Evolutionary conservation across 2,329 filamentous ascomycete genomes (phyloP).

Genomic region (Diaporthe caulivora): DNA sequence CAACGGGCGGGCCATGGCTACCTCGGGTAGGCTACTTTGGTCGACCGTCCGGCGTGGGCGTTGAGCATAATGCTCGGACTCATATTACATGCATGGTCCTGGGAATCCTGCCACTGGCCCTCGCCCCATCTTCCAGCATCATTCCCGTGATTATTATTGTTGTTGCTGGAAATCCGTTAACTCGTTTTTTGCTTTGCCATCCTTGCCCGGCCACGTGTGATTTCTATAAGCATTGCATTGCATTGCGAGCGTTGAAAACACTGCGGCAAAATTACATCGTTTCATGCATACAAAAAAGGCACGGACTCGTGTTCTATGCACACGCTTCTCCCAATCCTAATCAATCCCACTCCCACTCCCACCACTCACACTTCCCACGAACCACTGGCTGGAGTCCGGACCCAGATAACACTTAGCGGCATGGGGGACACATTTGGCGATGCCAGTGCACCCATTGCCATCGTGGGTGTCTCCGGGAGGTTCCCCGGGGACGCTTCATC

Average conservation of each 20-base stretch:
- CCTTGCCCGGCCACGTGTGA: slow-evolving; percentile 16
- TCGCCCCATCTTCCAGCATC: neutral
- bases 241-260: neutral
- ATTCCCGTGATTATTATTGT: neutral
- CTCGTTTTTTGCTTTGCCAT: neutral
- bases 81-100: slow-evolving; percentile 17
- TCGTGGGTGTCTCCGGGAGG: slow-evolving; percentile 22
- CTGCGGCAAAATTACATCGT: neutral
- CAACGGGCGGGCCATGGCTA: neutral
- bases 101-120: neutral
- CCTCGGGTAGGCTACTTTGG: neutral
- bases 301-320: neutral
- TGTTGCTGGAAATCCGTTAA: neutral
- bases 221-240: neutral
- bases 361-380: neutral
- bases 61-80: slow-evolving; percentile 4
- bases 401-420: neutral
- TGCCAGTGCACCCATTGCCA: slow-evolving; percentile 3
- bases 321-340: no score
- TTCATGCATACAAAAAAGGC: slow-evolving; percentile 20
- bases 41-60: neutral
- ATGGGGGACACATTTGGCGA: slow-evolving; percentile 13
- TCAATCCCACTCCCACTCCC: neutral
- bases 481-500: slow-evolving; percentile 25
- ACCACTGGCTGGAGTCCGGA: neutral